Evolutionary conservation across 352 stramenopile species (phyloP), one percentile per base, ranked within the genome.

Genomic region (Pythium aquatile): DNA sequence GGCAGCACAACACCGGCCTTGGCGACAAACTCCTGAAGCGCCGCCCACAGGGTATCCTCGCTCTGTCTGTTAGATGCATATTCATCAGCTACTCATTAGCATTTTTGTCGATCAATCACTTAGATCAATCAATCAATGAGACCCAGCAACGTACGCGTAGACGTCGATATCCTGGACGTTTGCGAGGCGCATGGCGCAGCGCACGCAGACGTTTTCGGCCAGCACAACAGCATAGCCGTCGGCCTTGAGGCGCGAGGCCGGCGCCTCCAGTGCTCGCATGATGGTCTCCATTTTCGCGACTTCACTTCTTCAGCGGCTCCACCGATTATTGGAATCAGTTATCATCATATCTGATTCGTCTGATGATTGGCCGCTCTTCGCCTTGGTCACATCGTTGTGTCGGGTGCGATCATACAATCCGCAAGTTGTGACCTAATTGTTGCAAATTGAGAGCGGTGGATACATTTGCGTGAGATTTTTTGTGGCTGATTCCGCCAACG

Each of bases 161-260:
- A 86, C 20, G 16, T 59, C 55, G 49, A 57, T 48, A 10, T 90
- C 73, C 7, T 78, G 63, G 16, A 90, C 61, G 48, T 71, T 69
- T 7, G 72, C 70, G 42, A 92, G 85, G 56, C 85, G 83, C 63
- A 94, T 65, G 24, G 76, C 86, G 66, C 85, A 94, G 30, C 83
- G 85, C 64, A 80, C 62, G 26, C 85, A 94, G 0, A 94, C 61
- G 9, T 73, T 74, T 9, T 74, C 55, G 11, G 44, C 73, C 44
- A 56, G 16, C 47, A 64, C 37, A 40, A 57, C 47, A 58, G 67
- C 49, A 51, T 72, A 76, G n/a, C 61, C 72, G 11, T 72, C 61
- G 5, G 72, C 69, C 13, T 72, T 73, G 51, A 92, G 69, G n/a
- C 69, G 63, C 47, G 61, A 44, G 10, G 61, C 48, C 24, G 57